phyloP scores from a whole-genome alignment of 2,329 filamentous ascomycete genomes.

The Endocalyx cinctus region DNA sequence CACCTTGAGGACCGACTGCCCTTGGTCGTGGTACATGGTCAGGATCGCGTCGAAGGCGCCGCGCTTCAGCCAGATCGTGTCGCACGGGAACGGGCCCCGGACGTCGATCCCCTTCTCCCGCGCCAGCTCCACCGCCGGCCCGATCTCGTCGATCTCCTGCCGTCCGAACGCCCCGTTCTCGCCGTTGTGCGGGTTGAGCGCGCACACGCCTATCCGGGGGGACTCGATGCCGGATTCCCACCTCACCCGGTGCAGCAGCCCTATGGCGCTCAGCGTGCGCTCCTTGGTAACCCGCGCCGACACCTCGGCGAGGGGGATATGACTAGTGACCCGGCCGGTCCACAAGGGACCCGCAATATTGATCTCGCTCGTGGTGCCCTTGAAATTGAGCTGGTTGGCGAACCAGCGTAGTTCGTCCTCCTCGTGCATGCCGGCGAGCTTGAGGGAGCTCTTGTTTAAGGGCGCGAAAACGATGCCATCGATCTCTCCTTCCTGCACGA shows the following conservation, averaged over 20 bases:
- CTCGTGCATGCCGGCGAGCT: conserved; percentile 29
- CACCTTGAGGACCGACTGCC: conserved; percentile 31
- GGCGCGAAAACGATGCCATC: conserved; percentile 30
- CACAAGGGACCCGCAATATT: conserved; percentile 26
- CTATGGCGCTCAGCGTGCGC: conserved; percentile 19
- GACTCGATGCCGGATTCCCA: conserved; percentile 26
- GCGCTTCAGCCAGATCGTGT: conserved; percentile 30
- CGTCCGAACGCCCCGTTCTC: conserved; percentile 29
- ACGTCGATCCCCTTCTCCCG: conserved; percentile 22
- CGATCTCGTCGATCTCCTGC: conserved; percentile 28
- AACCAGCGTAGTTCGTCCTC: conserved; percentile 32
- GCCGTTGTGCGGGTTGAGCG: conserved; percentile 30
- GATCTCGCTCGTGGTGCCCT: conserved; percentile 28
- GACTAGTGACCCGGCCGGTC: conserved; percentile 28
- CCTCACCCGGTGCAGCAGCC: conserved; percentile 24
- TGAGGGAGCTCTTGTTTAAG: conserved; percentile 29
- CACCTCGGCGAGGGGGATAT: conserved; percentile 26
- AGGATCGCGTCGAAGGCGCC: conserved; percentile 29
- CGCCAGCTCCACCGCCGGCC: conserved; percentile 23
- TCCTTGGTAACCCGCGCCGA: conserved; percentile 21
- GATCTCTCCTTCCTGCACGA: conserved; percentile 20
- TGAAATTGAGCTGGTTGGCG: conserved; percentile 25
- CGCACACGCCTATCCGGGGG: conserved; percentile 28
- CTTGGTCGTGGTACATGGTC: conserved; percentile 33
- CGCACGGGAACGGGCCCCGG: conserved; percentile 27